Base-by-base conservation (phyloP, 495 filamentous ascomycete species). In the Emericellopsis terricola region DNA sequence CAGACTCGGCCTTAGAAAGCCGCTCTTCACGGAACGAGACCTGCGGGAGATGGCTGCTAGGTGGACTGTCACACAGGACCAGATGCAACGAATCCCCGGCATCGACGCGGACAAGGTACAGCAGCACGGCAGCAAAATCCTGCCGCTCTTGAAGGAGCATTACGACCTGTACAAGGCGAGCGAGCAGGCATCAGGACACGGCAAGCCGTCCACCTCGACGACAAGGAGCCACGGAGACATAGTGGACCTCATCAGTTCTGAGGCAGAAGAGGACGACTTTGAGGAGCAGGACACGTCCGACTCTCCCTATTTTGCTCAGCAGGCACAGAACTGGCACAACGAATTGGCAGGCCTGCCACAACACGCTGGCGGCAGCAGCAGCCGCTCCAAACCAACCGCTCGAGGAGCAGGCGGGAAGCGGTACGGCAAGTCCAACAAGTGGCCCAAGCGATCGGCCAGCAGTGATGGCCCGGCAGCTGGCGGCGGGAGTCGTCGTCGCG, bases 31-130 rank as follows among this genome's bases (percentile, higher is more conserved):
- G 1, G 83, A 94, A 44, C 65, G 63, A 18, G 60, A 81, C 1
- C 58, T 91, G 33, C 75, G 84, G 17, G 75, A 82, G 45, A 93
- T 97, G 77, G 82, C 71, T 4, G 78, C 93, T 27, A 45, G 57
- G 19, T 84, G 87, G 41, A 76, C 68, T 44, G 57, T 68, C 53
- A 62, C 58, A 19, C 26, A 60, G 26, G 57, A 56, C 3, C 59
- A 76, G 38, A 73, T 97, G 65, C 55, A 55, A 23, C 45, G 51
- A 3, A 81, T 94, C 37, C 68, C 65, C 0, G 71, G 69, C 9
- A 78, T 93, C 35, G 72, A 82, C 33, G 41, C 51, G 8, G 72
- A 81, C 15, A 81, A 73, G 48, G 79, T 89, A 15, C 46, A 65
- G 4, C 57, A 56, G n/a, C 80, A 79, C 46, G 84, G 85, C 13